Percentiles rank a stretch among this genome's conserved stretches.
Evolutionary conservation across 1,139 yeast genomes (phyloP).

Genomic region (Lodderomyces beijingensis): DNA sequence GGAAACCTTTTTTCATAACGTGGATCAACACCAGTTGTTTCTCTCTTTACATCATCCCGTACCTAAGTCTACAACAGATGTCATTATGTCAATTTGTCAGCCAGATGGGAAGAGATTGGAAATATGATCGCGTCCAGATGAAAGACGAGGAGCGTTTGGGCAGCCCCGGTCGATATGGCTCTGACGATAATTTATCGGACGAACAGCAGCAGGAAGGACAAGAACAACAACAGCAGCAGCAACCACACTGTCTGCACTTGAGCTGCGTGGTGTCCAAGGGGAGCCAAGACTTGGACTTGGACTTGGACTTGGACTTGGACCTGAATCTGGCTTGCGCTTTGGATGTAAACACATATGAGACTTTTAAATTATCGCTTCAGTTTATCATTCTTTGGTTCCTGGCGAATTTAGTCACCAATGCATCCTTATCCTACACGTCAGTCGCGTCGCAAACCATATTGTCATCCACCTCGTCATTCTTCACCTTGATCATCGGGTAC

Average conservation of each 20-base stretch:
- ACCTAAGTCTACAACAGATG: conserved; percentile 28
- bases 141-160: conserved; percentile 14
- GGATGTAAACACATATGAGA: conserved; percentile 37
- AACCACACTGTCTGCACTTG: conserved; percentile 4
- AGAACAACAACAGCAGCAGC: not conserved
- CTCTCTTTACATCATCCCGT: conserved; percentile 70
- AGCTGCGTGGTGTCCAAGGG: not conserved
- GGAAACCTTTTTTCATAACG: conserved; percentile 93
- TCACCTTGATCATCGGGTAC: conserved; percentile 82
- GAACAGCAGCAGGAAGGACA: not conserved
- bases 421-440: conserved; percentile 80
- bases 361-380: conserved; percentile 64
- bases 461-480: conserved; percentile 88
- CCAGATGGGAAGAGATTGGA: conserved; percentile 20
- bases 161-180: conserved; percentile 13
- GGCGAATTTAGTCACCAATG: conserved; percentile 85
- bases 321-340: conserved; percentile 1
- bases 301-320: not conserved
- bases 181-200: conserved; percentile 10
- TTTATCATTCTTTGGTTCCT: conserved; percentile 86
- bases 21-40: conserved; percentile 87
- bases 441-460: conserved; percentile 92
- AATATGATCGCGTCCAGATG: conserved; percentile 5
- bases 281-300: not conserved
- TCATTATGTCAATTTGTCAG: conserved; percentile 20